Base-by-base conservation (phyloP, 805 yeast genomes). In the Candida xiaguanensis region DNA sequence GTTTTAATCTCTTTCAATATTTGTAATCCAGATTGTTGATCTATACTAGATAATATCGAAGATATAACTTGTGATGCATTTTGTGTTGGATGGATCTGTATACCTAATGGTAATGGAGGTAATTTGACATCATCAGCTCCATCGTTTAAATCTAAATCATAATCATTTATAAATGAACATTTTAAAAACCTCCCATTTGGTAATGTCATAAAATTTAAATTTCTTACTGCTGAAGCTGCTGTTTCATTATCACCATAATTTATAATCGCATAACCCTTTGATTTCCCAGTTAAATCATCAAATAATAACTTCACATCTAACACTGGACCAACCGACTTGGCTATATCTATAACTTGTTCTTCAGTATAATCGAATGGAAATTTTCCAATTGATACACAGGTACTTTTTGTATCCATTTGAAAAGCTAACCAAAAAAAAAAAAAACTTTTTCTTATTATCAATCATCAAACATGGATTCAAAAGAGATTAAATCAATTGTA, bases 361-460 rank as follows among this genome's bases (percentile, higher is more conserved):
- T 91, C 98, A 0, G 96, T 85, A 54, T 85, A 88, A 31, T 91
- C 97, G 56, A 81, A 88, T 1, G 98, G 98, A 27, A 91, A 85
- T 12, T 87, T 82, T 3, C 96, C 95, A 30, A 90, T 77, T 52
- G 85, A 85, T 2, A 88, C 83, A 39, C 52, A 52, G n/a, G 42
- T 51, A 20, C 44, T 34, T 25, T 38, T 39, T 11, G 34, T 30
- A 34, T 45, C 45, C 48, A 45, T 45, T 8, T n/a, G n/a, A n/a
- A n/a, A n/a, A n/a, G n/a, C n/a, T n/a, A n/a, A n/a, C n/a, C n/a
- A 7, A 8, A 3, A 4, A 18, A 19, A 35, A 11, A 35, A 35
- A 35, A 27, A 27, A 35, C 31, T 15, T 28, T 25, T 8, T 12
- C 9, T 22, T 22, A 22, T 8, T 22, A 7, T 22, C 9, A 22